A percentile compares a stretch with the other conserved stretches of the same genome.
Conservation (phyloP, 2,329 filamentous ascomycete genomes). For the Bipolaris zeicola region DNA sequence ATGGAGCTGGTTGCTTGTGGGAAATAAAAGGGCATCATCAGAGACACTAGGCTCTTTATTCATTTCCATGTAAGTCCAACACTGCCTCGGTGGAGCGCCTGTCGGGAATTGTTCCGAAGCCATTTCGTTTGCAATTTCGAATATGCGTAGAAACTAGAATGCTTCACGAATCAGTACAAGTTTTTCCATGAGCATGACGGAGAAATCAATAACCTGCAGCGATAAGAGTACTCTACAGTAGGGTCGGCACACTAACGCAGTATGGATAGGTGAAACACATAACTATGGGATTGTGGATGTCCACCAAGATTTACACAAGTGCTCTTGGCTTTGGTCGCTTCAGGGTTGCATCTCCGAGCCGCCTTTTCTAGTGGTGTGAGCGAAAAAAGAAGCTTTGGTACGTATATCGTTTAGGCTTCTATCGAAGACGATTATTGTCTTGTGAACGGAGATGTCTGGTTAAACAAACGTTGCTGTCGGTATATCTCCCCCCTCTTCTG, state of each 20-base stretch:
- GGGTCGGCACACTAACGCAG: slow-evolving; percentile 1
- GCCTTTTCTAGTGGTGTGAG: background rate
- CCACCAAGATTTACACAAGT: background rate
- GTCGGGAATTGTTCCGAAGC: background rate
- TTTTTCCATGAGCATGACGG: slow-evolving; percentile 7
- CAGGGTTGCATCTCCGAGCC: background rate
- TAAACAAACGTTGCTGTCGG: background rate
- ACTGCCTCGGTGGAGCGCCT: background rate
- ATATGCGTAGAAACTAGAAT: background rate
- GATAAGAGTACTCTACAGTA: background rate
- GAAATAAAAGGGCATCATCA: background rate
- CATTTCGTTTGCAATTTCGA: background rate
- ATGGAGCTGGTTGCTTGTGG: no score
- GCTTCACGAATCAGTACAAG: background rate
- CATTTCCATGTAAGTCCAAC: background rate
- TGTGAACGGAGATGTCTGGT: background rate
- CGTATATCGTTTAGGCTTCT: background rate
- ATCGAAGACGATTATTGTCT: background rate
- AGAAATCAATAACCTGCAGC: background rate
- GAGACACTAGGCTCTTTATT: background rate
- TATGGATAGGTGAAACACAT: background rate
- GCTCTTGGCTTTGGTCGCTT: background rate
- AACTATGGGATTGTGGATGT: background rate
- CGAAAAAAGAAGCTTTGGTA: background rate
- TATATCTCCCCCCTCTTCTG: background rate